Evolutionary conservation across 2,329 filamentous ascomycete species (phyloP).

Genomic region (Byssothecium circinans): DNA sequence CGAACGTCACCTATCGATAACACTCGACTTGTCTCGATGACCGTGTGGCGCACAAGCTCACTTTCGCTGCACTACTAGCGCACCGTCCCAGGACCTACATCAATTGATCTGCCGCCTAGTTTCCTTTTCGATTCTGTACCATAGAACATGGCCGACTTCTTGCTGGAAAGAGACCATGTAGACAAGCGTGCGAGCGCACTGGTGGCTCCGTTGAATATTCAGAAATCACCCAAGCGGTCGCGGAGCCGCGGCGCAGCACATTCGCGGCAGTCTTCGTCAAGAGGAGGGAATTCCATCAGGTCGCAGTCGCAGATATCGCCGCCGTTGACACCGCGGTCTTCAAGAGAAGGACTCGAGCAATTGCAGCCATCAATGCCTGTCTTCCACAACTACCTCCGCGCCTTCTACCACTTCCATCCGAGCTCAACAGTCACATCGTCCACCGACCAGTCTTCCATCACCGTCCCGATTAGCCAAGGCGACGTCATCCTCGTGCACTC

Average conservation of each 20-base stretch:
- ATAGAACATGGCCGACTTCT: constrained; percentile 33
- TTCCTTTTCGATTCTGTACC: constrained; percentile 5
- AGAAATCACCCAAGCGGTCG: constrained; percentile 37
- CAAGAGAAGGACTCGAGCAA: constrained; percentile 60
- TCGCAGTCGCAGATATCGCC: constrained; percentile 62
- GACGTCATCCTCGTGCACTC: constrained; percentile 94
- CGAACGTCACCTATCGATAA: constrained; percentile 19
- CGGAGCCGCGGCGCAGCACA: constrained; percentile 24
- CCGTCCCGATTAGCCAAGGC: constrained; percentile 82
- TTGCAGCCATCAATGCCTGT: constrained; percentile 59
- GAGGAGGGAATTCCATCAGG: constrained; percentile 31
- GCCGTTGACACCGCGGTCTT: constrained; percentile 72
- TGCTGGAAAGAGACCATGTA: constrained; percentile 27
- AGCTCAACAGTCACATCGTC: constrained; percentile 75
- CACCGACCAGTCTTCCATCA: constrained; percentile 67
- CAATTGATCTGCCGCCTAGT: not conserved
- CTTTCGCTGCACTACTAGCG: constrained; percentile 33
- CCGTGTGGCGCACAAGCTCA: constrained; percentile 19
- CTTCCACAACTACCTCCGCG: constrained; percentile 93
- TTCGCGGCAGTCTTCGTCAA: constrained; percentile 37
- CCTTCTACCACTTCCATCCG: constrained; percentile 90
- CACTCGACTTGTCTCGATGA: constrained; percentile 31
- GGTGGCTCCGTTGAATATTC: constrained; percentile 42
- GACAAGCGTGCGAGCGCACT: constrained; percentile 40
- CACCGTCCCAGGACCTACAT: constrained; percentile 8